Base-by-base conservation (phyloP, 345 rosid species). In the Lepidium africanum region DNA sequence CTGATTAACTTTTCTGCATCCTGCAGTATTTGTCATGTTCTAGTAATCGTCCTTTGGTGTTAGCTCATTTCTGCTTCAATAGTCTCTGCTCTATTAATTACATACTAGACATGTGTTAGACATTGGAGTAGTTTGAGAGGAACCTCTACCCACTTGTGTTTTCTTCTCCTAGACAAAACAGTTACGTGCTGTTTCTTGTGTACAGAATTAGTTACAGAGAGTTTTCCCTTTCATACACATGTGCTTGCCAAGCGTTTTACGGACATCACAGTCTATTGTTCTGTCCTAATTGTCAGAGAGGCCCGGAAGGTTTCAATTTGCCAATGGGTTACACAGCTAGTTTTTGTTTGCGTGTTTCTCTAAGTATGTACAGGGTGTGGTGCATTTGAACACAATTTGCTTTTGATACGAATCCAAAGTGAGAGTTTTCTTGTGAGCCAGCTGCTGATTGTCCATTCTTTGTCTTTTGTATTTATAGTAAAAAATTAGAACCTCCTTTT, bases 251-350 rank as follows among this genome's bases (percentile, higher is more conserved):
- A 64, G 56, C 46, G 54, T 72, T 74, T 78, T 58, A 23, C 61
- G 47, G 78, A 79, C 75, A 69, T 39, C 63, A 63, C 61, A 66
- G 40, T 59, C 52, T 62, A 39, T 39, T 76, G 77, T 72, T 71
- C 65, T 79, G 81, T 79, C 76, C 71, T 73, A 70, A 76, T 53
- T 74, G 81, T 53, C 73, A 68, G 47, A 74, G 74, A 72, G 83
- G 80, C 63, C 85, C 74, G 50, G 54, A 40, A 30, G 80, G 73
- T 63, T 67, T 51, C 62, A 53, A 57, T 71, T n/a, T 72, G 67
- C 65, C 62, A 50, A 76, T 69, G 73, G 60, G 51, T 73, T 78
- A 65, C 63, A 67, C 52, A 71, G 78, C 70, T 32, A 27, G 64
- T 72, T 70, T 30, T 42, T 63, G 30, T 68, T 51, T 78, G 63